phyloP scores from a whole-genome alignment of 108 stramenopile genomes.

The Skeletonema marinoi region DNA sequence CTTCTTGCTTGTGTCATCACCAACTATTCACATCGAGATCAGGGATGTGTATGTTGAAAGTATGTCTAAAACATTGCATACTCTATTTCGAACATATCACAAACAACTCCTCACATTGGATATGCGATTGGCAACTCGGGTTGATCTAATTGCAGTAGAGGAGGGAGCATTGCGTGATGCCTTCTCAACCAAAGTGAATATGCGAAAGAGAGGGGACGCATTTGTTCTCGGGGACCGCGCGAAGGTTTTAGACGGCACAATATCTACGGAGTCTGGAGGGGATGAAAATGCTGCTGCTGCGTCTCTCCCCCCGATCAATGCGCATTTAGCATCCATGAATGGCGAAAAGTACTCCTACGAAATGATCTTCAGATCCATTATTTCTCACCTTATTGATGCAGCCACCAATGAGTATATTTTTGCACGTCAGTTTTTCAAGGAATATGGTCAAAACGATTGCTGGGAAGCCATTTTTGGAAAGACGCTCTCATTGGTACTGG shows the following conservation, averaged over 20 bases:
- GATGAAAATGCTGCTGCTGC: slow-evolving; percentile 56
- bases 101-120: slow-evolving; percentile 92
- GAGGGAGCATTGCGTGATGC: slow-evolving; percentile 87
- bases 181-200: slow-evolving; percentile 83
- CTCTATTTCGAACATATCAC: slow-evolving; percentile 95
- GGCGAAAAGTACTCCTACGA: slow-evolving; percentile 90
- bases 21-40: slow-evolving; percentile 90
- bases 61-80: slow-evolving; percentile 92
- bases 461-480: slow-evolving; percentile 87
- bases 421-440: slow-evolving; percentile 92
- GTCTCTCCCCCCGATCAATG: slow-evolving; percentile 69
- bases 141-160: slow-evolving; percentile 96
- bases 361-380: slow-evolving; percentile 88
- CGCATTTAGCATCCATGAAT: slow-evolving; percentile 91
- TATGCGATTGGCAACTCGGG: slow-evolving; percentile 80
- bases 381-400: slow-evolving; percentile 96
- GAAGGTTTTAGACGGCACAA: slow-evolving; percentile 52
- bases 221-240: slow-evolving; percentile 85
- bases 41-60: slow-evolving; percentile 90
- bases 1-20: slow-evolving; percentile 88
- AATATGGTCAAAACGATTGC: slow-evolving; percentile 64
- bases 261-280: slow-evolving; percentile 22
- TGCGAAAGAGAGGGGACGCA: slow-evolving; percentile 94
- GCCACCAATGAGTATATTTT: slow-evolving; percentile 98
- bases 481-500: slow-evolving; percentile 88